These are phyloP conservation scores for Nicotiana undulata DNA, from an alignment of 257 asterid species.

Conservation along the genomic window DNA sequence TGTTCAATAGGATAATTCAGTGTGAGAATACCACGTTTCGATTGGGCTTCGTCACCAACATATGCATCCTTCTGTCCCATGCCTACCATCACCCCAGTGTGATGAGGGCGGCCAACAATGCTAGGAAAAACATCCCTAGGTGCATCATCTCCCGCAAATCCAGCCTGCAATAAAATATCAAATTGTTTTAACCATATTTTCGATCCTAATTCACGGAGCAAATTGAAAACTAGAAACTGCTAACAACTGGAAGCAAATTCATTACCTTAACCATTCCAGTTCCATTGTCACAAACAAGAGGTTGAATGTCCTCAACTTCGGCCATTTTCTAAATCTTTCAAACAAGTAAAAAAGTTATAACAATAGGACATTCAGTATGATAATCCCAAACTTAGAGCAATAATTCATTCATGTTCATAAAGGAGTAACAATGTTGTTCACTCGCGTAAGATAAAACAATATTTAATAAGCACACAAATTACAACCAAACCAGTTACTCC, in stretches of 20 bases:
- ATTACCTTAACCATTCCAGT: constrained; percentile 26
- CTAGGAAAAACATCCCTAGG: constrained; percentile 22
- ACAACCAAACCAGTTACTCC: background rate
- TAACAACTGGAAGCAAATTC: background rate
- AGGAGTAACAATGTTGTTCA: background rate
- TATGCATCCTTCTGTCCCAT: constrained; percentile 8
- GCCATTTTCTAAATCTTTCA: constrained; percentile 18
- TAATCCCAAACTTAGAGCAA: background rate
- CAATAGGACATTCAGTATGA: background rate
- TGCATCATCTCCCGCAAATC: constrained; percentile 27
- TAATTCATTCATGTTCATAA: background rate
- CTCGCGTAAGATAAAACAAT: background rate
- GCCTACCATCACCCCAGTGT: background rate
- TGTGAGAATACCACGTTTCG: background rate
- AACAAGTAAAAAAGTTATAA: background rate
- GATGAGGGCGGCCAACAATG: constrained; percentile 11
- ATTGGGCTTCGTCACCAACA: constrained; percentile 1
- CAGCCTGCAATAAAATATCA: constrained; percentile 12
- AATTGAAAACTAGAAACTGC: background rate
- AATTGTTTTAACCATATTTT: background rate
- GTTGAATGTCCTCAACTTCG: constrained; percentile 19
- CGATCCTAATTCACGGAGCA: background rate
- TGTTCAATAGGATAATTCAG: constrained; percentile 41
- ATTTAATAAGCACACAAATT: background rate
- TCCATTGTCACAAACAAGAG: constrained; percentile 26